A percentile compares a stretch with the other conserved stretches of the same genome.
Conservation (phyloP, 768 basidiomycete species). For the Zangia roseola region DNA sequence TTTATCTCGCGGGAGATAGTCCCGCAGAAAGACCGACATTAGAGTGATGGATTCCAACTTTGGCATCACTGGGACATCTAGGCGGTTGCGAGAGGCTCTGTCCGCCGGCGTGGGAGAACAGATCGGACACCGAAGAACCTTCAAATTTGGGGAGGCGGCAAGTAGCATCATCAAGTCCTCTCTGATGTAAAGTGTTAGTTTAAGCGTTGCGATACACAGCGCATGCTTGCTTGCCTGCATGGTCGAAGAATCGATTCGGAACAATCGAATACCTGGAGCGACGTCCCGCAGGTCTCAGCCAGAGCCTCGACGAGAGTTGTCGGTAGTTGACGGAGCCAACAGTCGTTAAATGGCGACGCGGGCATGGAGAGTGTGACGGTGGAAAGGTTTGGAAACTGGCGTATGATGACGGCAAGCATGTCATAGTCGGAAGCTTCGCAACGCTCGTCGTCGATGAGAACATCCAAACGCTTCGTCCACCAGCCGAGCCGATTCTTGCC, state of each 20-base stretch:
- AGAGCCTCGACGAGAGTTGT: conserved; percentile 18
- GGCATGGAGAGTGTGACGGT: conserved; percentile 28
- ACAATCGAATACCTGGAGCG: conserved; percentile 28
- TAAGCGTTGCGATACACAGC: neutral
- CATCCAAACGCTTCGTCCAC: conserved; percentile 29
- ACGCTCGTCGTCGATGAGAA: conserved; percentile 24
- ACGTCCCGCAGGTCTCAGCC: conserved; percentile 26
- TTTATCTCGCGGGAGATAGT: conserved; percentile 30
- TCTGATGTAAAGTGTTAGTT: conserved; percentile 12
- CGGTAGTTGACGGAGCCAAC: conserved; percentile 29
- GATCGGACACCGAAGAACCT: conserved; percentile 27
- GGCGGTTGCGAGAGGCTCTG: conserved; percentile 14
- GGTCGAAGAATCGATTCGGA: conserved; percentile 31
- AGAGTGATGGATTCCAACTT: conserved; percentile 27
- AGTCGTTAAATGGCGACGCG: conserved; percentile 21
- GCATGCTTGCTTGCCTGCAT: conserved; percentile 20
- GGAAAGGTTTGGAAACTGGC: conserved; percentile 26
- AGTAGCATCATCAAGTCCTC: conserved; percentile 30
- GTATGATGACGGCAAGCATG: conserved; percentile 21
- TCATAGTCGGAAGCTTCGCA: conserved; percentile 26
- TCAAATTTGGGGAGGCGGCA: conserved; percentile 26
- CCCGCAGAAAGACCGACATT: conserved; percentile 28
- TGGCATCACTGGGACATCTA: conserved; percentile 27
- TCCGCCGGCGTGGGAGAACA: conserved; percentile 26
- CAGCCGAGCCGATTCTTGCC: conserved; percentile 15